phyloP scores from a whole-genome alignment of 2,329 filamentous ascomycete species.

The Calonectria pteridis region DNA sequence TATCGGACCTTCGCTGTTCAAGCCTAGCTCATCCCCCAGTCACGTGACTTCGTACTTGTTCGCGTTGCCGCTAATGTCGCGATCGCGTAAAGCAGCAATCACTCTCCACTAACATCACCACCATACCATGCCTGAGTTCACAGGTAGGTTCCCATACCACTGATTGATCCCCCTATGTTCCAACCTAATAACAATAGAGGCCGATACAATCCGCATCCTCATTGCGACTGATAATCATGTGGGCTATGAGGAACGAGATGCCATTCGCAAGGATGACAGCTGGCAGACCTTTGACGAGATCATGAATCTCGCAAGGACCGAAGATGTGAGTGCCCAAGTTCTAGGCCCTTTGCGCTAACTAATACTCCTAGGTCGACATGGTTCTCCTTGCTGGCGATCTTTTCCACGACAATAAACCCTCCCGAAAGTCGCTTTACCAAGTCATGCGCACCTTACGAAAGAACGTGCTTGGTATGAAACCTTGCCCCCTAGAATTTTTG shows the following conservation, averaged over 20 bases:
- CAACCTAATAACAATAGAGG: constrained; percentile 52
- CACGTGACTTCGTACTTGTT: constrained; percentile 23
- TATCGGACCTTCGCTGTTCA: neutral
- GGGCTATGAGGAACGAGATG: constrained; percentile 92
- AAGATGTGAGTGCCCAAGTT: constrained; percentile 71
- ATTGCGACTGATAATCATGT: constrained; percentile 98
- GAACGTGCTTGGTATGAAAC: constrained; percentile 95
- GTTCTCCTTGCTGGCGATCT: constrained; percentile 93
- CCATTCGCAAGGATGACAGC: constrained; percentile 95
- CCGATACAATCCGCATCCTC: constrained; percentile 94
- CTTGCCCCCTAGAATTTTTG: constrained; percentile 93
- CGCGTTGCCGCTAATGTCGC: constrained; percentile 14
- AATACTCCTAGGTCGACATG: constrained; percentile 81
- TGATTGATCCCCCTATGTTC: neutral
- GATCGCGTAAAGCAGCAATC: constrained; percentile 22
- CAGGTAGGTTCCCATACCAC: constrained; percentile 35
- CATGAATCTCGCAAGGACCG: constrained; percentile 85
- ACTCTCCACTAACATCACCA: neutral
- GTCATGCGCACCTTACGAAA: constrained; percentile 94
- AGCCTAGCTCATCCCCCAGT: neutral
- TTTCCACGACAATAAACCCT: constrained; percentile 98
- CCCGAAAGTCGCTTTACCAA: constrained; percentile 94
- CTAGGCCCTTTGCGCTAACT: neutral
- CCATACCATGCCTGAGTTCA: constrained; percentile 47
- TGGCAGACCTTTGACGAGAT: constrained; percentile 97